Evolutionary conservation across 768 basidiomycete species (phyloP).

Genomic region (Neoboletus subvelutipes): DNA sequence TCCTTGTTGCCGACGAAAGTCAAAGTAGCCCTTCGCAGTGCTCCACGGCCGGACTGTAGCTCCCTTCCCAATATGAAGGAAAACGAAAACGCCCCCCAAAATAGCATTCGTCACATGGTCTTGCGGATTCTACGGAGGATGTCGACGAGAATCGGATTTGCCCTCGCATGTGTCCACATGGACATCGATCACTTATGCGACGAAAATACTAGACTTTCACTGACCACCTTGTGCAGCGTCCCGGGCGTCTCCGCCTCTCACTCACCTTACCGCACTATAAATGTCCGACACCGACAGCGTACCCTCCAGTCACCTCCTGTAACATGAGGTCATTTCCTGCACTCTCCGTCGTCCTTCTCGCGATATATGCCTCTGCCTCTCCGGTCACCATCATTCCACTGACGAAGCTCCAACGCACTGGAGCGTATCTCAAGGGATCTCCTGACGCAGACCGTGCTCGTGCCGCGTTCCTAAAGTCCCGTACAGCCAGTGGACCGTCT

Average conservation of each 20-base stretch:
- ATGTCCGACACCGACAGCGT: background rate
- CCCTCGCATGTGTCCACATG: background rate
- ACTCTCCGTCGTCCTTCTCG: slow-evolving; percentile 8
- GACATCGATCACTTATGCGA: background rate
- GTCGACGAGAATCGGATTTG: background rate
- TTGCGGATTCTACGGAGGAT: background rate
- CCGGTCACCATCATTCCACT: slow-evolving; percentile 8
- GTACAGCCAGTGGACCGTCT: background rate
- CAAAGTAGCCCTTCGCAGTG: background rate
- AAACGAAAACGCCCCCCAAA: background rate
- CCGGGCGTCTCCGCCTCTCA: background rate
- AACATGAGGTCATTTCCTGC: slow-evolving; percentile 15
- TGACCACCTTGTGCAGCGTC: background rate
- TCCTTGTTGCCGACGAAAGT: background rate
- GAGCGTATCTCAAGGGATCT: slow-evolving; percentile 18
- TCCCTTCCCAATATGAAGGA: background rate
- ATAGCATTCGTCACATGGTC: background rate
- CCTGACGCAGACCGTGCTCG: slow-evolving; percentile 19
- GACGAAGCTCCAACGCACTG: slow-evolving; percentile 9
- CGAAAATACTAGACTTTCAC: background rate
- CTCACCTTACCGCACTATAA: slow-evolving; percentile 4
- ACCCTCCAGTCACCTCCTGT: background rate
- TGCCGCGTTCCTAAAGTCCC: slow-evolving; percentile 11
- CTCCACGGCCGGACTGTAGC: background rate
- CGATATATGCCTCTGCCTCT: slow-evolving; percentile 5